Evolutionary conservation across 2,329 filamentous ascomycete genomes (phyloP).

Genomic region (Cordyceps tenuipes): DNA sequence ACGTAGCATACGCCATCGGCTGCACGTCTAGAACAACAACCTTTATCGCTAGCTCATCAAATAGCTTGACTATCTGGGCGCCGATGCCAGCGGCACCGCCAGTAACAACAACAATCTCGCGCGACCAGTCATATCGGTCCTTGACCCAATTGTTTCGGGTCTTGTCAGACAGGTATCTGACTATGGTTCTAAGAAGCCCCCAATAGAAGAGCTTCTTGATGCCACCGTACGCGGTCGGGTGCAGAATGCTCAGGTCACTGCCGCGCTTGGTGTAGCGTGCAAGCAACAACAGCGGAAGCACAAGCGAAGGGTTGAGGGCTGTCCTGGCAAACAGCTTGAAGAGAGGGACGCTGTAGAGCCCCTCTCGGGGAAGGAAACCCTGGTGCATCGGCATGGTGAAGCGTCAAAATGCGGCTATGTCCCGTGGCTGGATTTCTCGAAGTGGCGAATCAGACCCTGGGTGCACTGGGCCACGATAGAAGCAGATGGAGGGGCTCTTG

Average conservation of each 20-base stretch:
- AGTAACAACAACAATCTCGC: constrained; percentile 65
- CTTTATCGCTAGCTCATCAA: constrained; percentile 57
- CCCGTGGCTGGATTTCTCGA: not conserved
- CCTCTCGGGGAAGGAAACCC: constrained; percentile 46
- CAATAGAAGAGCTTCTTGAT: constrained; percentile 31
- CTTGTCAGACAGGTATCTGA: constrained; percentile 25
- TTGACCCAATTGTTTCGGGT: constrained; percentile 28
- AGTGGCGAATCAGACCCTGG: not conserved
- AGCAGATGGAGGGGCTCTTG: not conserved
- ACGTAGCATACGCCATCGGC: constrained; percentile 43
- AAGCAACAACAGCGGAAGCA: constrained; percentile 55
- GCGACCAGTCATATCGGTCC: constrained; percentile 53
- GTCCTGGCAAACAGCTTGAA: constrained; percentile 50
- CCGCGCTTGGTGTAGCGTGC: constrained; percentile 57
- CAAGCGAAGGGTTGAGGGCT: constrained; percentile 54
- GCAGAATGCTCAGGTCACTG: constrained; percentile 42
- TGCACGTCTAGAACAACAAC: constrained; percentile 67
- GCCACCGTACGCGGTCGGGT: constrained; percentile 41
- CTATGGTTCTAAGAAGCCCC: constrained; percentile 21
- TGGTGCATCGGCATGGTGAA: constrained; percentile 35
- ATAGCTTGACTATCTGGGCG: constrained; percentile 51
- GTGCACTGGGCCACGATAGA: not conserved
- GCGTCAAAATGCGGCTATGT: not conserved
- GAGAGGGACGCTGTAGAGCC: constrained; percentile 53
- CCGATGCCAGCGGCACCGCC: constrained; percentile 71